Evolutionary conservation across 2,329 filamentous ascomycete species (phyloP), one percentile per base, ranked within the genome.

Genomic region (Colletotrichum sp.): DNA sequence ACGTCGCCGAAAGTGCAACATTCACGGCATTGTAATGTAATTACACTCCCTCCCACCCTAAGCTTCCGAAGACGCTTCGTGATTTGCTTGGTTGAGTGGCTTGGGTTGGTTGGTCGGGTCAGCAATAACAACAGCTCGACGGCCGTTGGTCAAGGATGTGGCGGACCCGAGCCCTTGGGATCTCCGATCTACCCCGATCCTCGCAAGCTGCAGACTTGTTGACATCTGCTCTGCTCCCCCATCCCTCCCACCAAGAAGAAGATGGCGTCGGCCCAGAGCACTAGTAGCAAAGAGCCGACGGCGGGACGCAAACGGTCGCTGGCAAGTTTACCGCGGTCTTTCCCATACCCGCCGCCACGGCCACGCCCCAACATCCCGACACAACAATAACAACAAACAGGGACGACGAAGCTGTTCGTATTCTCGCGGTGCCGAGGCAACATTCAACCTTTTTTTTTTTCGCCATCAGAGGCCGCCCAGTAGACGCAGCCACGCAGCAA

Each of bases 171-270:
- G 15, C 38, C 16, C 61, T 36, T 63, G 52, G 43, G 38, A 71
- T 67, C 61, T 48, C 60, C 72, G 72, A 72, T 72, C 61, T 36
- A 55, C 48, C 67, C 67, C 72, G 72, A 67, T 16, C 65, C 36
- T 57, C 43, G 43, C 43, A 52, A 52, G 43, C 43, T 52, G 43
- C 43, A 52, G 6, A 52, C 43, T 52, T 52, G 43, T 52, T 52
- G 43, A 52, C 43, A 21, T 21, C 43, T 48, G 18, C 43, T 48
- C 34, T 38, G 36, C 16, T 43, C 18, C n/a, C n/a, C 8, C 36
- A 9, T 43, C 36, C 36, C 18, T 43, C 38, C 38, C 36, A n/a
- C 38, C 38, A 48, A 48, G 38, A 65, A 13, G 18, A 55, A 30
- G 24, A 26, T 26, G 55, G 55, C 26, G 55, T 58, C 55, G 55